Conservation (phyloP, 2,329 filamentous ascomycete genomes). For the Monilinia vaccinii-corymbosi region DNA sequence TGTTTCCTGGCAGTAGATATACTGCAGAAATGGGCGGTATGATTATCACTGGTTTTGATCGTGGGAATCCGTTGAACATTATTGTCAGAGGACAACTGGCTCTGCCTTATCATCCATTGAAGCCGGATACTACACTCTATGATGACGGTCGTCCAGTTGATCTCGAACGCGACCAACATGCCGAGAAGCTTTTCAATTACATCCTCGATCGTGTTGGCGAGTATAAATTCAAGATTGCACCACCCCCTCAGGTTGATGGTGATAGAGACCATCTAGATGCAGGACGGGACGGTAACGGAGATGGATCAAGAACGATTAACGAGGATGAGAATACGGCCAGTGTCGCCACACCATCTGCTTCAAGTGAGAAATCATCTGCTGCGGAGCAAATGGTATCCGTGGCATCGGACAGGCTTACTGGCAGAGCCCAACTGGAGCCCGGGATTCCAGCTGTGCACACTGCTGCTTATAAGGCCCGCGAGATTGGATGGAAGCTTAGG, state of each 20-base stretch:
- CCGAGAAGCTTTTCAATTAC: conserved; percentile 91
- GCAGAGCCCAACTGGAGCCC: conserved; percentile 61
- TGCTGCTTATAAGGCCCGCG: conserved; percentile 66
- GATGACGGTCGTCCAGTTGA: conserved; percentile 76
- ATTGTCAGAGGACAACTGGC: conserved; percentile 85
- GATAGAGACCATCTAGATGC: conserved; percentile 74
- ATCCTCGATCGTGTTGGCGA: conserved; percentile 84
- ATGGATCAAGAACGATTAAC: conserved; percentile 62
- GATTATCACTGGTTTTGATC: conserved; percentile 94
- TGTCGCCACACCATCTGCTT: conserved; percentile 48
- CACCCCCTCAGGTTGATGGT: conserved; percentile 67
- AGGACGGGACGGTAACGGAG: conserved; percentile 66
- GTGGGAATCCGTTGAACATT: conserved; percentile 87
- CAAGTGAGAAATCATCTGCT: conserved; percentile 19
- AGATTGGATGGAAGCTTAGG: conserved; percentile 76
- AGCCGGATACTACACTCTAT: conserved; percentile 77
- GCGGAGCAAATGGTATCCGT: conserved; percentile 49
- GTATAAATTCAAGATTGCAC: conserved; percentile 71
- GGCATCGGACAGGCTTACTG: conserved; percentile 60
- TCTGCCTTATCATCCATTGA: conserved; percentile 74
- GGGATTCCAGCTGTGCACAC: conserved; percentile 60
- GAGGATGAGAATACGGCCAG: conserved; percentile 57
- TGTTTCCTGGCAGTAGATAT: conserved; percentile 49
- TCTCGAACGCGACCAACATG: conserved; percentile 65
- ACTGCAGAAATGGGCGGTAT: conserved; percentile 97